Base-by-base conservation (phyloP, 768 basidiomycete species). In the Lentinula detonsa region DNA sequence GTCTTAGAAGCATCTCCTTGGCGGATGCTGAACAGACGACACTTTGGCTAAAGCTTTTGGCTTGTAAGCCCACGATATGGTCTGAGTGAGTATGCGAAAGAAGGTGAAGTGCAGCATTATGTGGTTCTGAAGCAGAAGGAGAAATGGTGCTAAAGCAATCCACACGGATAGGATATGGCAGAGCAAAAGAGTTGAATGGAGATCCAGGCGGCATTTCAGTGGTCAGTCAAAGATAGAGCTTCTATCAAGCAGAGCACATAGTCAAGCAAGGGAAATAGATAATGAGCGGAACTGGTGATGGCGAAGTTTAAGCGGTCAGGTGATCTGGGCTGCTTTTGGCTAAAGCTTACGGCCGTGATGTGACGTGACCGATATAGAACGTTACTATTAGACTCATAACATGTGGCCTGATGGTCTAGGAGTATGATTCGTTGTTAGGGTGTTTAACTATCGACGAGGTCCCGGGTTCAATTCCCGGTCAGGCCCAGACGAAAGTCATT, bases 61-160 rank as follows among this genome's bases (percentile, higher is more conserved):
- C 82, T 18, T 85, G 80, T 31, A 97, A 79, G 4, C 95, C 94
- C 46, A 73, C 74, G 57, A 93, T 80, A 68, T 97, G 95, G 72
- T 96, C 95, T 0, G 93, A 81, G 73, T 96, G 95, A 0, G 93
- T 91, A 69, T 97, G 94, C 0, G 89, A 86, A 58, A 97, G 81
- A n/a, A 97, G 82, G 70, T 92, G 84, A 8, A 75, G 69, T n/a
- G 48, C 40, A 39, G 59, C 33, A 1, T 76, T 73, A 63, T 69
- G 64, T 53, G 73, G 77, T 4, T 80, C 72, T 46, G 72, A 66
- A 61, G 77, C 66, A 18, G 73, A 71, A 39, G 71, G 66, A 34
- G 71, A 56, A 8, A 72, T 68, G 48, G 72, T 67, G 3, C 83
- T 77, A 72, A 98, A 98, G 63, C 86, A 83, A 69, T 98, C 95